phyloP scores from a whole-genome alignment of 2,329 filamentous ascomycete genomes.

The Leptosphaerulina australis region DNA sequence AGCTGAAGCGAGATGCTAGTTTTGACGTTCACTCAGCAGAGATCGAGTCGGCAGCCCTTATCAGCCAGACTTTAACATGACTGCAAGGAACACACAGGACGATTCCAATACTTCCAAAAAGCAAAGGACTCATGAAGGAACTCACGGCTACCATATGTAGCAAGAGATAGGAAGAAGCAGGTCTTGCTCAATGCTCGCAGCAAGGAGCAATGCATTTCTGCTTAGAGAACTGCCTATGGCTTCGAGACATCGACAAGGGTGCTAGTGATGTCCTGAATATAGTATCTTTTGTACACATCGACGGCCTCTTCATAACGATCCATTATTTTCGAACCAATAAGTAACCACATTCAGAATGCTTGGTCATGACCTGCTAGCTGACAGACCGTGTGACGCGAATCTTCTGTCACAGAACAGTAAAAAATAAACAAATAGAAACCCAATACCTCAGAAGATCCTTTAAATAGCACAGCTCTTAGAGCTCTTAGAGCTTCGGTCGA shows the following conservation, averaged over 20 bases:
- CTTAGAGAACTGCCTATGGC: neutral
- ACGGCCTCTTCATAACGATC: neutral
- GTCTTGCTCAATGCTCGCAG: neutral
- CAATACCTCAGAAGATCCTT: neutral
- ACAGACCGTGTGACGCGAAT: neutral
- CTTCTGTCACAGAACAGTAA: neutral
- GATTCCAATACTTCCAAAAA: no score
- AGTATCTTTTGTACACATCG: neutral
- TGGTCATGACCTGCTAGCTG: neutral
- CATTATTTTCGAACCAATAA: neutral
- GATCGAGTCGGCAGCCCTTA: slow-evolving; percentile 11
- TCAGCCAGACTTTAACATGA: slow-evolving; percentile 18
- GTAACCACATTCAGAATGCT: neutral
- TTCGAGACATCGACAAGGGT: neutral
- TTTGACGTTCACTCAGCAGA: slow-evolving; percentile 25
- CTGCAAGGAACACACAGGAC: slow-evolving; percentile 21
- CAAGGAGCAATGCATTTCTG: neutral
- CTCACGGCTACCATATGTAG: neutral
- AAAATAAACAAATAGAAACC: neutral
- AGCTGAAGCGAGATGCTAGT: slow-evolving; percentile 22
- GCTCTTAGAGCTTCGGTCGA: no score
- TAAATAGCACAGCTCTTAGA: neutral
- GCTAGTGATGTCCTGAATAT: neutral
- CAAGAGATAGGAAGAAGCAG: neutral
- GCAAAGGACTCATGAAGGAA: no score